Percentiles rank a stretch among this genome's conserved stretches.
These are phyloP conservation scores for Cruciata laevipes DNA, from an alignment of 257 asterid genomes.

Conservation along the genomic window DNA sequence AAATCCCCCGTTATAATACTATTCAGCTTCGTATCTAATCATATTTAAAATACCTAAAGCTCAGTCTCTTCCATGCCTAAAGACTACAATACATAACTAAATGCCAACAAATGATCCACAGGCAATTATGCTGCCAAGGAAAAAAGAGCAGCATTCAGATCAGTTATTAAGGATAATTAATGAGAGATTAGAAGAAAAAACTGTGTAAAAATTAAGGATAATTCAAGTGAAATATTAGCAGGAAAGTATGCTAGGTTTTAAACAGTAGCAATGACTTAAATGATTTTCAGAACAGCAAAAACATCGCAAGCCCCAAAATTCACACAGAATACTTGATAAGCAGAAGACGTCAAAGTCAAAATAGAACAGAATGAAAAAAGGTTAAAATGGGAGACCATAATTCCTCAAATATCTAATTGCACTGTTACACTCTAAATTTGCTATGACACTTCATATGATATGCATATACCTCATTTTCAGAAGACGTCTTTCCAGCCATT, in stretches of 20 bases:
- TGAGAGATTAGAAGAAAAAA: neutral
- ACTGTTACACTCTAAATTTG: neutral
- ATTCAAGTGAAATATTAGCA: no score
- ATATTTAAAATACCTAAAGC: neutral
- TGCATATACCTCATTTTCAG: conserved; percentile 72
- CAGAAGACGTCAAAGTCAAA: neutral
- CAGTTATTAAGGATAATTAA: neutral
- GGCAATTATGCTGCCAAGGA: neutral
- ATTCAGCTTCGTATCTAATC: neutral
- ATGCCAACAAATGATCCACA: neutral
- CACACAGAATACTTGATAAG: neutral
- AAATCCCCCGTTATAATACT: neutral
- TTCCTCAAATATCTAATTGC: neutral
- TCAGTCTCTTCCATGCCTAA: neutral
- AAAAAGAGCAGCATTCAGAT: neutral
- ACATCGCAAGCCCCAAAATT: neutral
- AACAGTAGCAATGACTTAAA: neutral
- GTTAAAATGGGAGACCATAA: neutral
- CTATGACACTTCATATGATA: neutral
- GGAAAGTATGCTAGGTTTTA: neutral
- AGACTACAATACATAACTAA: neutral
- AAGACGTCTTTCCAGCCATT: conserved; percentile 38
- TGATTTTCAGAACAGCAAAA: neutral
- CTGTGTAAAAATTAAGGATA: no score
- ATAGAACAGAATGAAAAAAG: neutral